phyloP scores from a whole-genome alignment of 2,329 filamentous ascomycete species.

The Venturia nashicola region DNA sequence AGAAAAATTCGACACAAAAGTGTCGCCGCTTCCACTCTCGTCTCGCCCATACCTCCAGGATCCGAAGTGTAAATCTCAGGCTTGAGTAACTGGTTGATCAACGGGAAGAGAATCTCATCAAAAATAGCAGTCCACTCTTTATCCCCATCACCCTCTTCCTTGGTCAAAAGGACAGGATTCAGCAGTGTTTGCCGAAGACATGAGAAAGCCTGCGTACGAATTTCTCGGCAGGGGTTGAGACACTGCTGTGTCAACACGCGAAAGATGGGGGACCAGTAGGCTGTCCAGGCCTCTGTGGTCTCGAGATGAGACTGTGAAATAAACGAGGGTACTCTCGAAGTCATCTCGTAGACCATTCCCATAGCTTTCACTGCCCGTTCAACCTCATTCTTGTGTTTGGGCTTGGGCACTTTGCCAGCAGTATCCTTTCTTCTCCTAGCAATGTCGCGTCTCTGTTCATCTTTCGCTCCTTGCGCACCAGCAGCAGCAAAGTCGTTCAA shows the following conservation, averaged over 20 bases:
- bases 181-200: conserved; percentile 77
- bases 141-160: conserved; percentile 45
- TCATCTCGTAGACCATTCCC: conserved; percentile 7
- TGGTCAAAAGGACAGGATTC: conserved; percentile 69
- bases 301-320: conserved; percentile 11
- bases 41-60: conserved; percentile 87
- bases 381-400: conserved; percentile 49
- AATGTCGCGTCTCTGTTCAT: conserved; percentile 57
- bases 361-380: conserved; percentile 79
- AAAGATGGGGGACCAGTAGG: conserved; percentile 95
- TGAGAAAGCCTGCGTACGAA: conserved; percentile 77
- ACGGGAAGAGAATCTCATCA: conserved; percentile 80
- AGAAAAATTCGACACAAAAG: conserved; percentile 91
- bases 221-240: conserved; percentile 86
- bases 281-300: conserved; percentile 63
- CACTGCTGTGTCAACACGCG: conserved; percentile 79
- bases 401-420: conserved; percentile 14
- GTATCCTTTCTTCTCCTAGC: conserved; percentile 41
- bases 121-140: conserved; percentile 51
- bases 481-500: conserved; percentile 84
- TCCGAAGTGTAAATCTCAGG: conserved; percentile 91
- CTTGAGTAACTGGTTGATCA: conserved; percentile 77
- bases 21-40: conserved; percentile 79
- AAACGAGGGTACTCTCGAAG: conserved; percentile 9
- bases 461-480: conserved; percentile 57